A percentile compares a stretch with the other conserved stretches of the same genome.
These are phyloP conservation scores for Fusarium chlamydosporum DNA, from an alignment of 2,329 filamentous ascomycete genomes.

Conservation along the genomic window DNA sequence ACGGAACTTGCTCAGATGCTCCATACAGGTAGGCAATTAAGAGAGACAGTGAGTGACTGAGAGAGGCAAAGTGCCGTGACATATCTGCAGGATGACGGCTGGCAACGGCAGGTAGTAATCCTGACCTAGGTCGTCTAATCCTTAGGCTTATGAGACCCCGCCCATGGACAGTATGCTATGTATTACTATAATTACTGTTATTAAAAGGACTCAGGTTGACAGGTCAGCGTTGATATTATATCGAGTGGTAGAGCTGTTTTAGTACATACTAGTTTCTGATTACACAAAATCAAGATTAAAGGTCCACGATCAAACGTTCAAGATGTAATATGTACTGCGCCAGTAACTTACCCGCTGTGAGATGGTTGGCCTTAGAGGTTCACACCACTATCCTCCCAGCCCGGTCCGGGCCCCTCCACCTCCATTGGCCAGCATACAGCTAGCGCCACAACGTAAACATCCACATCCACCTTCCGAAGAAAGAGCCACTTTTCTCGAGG, in stretches of 20 bases:
- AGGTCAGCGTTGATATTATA: too few relatives aligned
- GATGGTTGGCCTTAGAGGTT: neutral
- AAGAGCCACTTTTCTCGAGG: constrained; percentile 33
- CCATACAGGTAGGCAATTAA: neutral
- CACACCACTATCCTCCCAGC: neutral
- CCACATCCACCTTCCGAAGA: constrained; percentile 30
- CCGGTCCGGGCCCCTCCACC: neutral
- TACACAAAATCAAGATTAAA: neutral
- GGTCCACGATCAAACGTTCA: neutral
- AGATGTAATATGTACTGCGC: neutral
- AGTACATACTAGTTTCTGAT: too few relatives aligned
- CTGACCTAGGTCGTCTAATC: neutral
- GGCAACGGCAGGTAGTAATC: neutral
- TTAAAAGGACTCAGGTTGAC: too few relatives aligned
- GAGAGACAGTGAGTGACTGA: neutral
- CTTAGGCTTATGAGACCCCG: neutral
- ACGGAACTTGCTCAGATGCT: neutral
- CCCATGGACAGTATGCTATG: neutral
- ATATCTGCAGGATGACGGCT: neutral
- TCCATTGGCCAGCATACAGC: constrained; percentile 18
- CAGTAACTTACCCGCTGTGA: neutral
- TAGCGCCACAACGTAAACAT: constrained; percentile 26
- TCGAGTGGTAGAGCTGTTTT: too few relatives aligned
- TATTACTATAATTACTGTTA: too few relatives aligned
- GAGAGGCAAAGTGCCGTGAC: neutral